Evolutionary conservation across 257 asterid genomes (phyloP).

Genomic region (Gynochthodes officinalis): DNA sequence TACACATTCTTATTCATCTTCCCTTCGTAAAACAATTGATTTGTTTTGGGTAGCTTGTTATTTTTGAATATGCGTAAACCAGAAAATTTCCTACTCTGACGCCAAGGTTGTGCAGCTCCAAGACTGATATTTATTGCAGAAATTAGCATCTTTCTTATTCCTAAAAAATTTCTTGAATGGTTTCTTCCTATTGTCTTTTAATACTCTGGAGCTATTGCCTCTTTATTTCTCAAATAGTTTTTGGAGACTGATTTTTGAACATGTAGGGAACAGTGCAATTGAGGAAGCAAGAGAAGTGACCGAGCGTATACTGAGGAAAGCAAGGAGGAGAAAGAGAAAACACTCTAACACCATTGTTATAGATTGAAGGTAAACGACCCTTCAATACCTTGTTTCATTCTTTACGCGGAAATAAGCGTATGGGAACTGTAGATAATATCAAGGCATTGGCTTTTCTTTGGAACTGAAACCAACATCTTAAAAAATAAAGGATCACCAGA

Average conservation of each 20-base stretch:
- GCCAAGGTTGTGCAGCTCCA: not conserved
- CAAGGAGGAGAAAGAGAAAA: constrained; percentile 86
- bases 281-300: constrained; percentile 60
- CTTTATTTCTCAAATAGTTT: not conserved
- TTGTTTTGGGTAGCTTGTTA: too few relatives aligned
- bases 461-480: not conserved
- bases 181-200: not conserved
- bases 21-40: not conserved
- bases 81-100: not conserved
- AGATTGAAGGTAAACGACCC: constrained; percentile 48
- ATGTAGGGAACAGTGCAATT: constrained; percentile 29
- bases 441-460: not conserved
- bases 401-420: not conserved
- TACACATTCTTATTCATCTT: not conserved
- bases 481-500: not conserved
- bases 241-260: constrained; percentile 15
- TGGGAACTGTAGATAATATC: not conserved
- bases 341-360: constrained; percentile 54
- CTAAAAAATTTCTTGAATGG: not conserved
- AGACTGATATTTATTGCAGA: not conserved
- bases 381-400: not conserved
- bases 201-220: not conserved
- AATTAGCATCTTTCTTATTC: not conserved
- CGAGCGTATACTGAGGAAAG: constrained; percentile 73
- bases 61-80: not conserved